Conservation (phyloP, 1,284 basidiomycete genomes). For the Microstroma glucosiphilum region DNA sequence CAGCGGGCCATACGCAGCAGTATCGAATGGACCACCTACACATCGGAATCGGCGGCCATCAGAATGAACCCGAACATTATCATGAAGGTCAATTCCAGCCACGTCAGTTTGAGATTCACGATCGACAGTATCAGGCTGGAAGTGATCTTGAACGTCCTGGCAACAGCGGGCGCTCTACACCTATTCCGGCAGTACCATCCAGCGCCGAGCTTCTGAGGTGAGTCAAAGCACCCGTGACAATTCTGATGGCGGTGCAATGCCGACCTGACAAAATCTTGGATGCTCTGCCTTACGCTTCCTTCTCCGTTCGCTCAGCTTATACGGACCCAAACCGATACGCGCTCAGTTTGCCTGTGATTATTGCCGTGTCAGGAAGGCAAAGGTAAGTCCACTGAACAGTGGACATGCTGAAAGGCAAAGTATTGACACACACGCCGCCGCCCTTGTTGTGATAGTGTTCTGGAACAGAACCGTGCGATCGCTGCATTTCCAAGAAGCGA, state of each 20-base stretch:
- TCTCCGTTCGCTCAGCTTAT: background rate
- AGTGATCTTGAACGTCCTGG: too few relatives aligned
- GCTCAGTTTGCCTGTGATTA: conserved; percentile 6
- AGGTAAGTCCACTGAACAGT: background rate
- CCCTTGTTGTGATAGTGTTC: background rate
- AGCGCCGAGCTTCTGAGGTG: conserved; percentile 4
- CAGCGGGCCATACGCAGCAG: too few relatives aligned
- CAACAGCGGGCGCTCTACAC: too few relatives aligned
- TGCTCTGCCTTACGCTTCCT: background rate
- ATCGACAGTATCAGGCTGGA: too few relatives aligned
- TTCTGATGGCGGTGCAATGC: background rate
- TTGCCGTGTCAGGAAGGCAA: background rate
- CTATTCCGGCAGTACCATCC: background rate
- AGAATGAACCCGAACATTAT: too few relatives aligned
- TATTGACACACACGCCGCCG: background rate
- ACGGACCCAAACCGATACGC: background rate
- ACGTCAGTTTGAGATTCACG: too few relatives aligned
- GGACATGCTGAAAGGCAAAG: background rate
- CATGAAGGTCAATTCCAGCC: too few relatives aligned
- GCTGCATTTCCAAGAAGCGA: background rate
- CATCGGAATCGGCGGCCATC: too few relatives aligned
- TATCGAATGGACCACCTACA: too few relatives aligned
- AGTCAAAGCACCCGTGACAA: background rate
- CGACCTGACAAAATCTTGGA: background rate
- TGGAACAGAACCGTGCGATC: conserved; percentile 3